Conservation (phyloP, 176 grass and related monocot genomes). For the Triticum timopheevii region DNA sequence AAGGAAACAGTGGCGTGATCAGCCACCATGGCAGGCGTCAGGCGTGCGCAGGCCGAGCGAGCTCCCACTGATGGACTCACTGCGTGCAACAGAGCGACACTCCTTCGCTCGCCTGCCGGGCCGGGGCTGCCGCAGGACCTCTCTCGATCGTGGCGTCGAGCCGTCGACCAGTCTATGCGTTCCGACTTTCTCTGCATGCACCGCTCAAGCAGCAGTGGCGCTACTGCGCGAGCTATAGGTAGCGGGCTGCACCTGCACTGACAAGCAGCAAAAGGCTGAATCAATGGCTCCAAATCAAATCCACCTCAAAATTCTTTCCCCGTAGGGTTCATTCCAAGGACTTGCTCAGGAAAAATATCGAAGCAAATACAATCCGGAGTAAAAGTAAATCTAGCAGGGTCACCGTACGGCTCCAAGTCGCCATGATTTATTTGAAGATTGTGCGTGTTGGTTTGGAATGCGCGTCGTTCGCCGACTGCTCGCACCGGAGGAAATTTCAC, state of each 20-base stretch:
- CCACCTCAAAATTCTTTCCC: neutral
- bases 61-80: neutral
- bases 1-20: slow-evolving; percentile 34
- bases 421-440: no score
- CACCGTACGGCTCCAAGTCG: no score
- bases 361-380: neutral
- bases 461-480: no score
- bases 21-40: slow-evolving; percentile 14
- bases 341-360: neutral
- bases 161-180: neutral
- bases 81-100: neutral
- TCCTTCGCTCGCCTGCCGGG: slow-evolving; percentile 6
- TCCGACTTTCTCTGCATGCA: neutral
- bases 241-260: neutral
- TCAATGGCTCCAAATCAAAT: neutral
- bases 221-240: neutral
- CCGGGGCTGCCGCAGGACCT: slow-evolving; percentile 19
- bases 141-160: neutral
- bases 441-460: no score
- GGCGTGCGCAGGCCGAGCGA: neutral
- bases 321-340: neutral
- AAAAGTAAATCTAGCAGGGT: neutral
- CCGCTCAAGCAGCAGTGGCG: neutral
- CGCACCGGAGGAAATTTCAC: no score
- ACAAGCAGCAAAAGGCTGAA: neutral